Evolutionary conservation across 495 filamentous ascomycete genomes (phyloP), one percentile per base, ranked within the genome.

Genomic region (Podospora pseudopauciseta): DNA sequence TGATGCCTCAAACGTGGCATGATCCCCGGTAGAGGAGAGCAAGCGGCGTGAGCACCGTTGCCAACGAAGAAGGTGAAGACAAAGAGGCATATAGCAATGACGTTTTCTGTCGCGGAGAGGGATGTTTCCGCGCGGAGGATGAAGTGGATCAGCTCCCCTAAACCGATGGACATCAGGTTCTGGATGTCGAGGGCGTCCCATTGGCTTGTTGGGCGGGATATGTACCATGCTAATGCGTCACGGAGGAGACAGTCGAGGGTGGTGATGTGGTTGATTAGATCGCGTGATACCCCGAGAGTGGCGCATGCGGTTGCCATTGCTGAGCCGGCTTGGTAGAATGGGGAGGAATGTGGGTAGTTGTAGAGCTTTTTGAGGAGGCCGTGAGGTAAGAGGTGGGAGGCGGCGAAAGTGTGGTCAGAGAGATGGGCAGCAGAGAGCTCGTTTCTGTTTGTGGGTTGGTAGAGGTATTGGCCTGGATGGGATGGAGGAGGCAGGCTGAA

Each of bases 111-210:
- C 7, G 67, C 54, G 5, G 70, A 65, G 13, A 72, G 27, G 16
- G 9, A 0, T 0, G 49, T 27, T 60, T 72, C 70, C 56, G 65
- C 32, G 26, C 64, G 64, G 16, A 69, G 63, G 30, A 60, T 64
- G 67, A 67, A 72, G 2, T 65, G 64, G 9, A 67, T 62, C 15
- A 72, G 54, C 60, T 72, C 67, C 9, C 70, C 70, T n/a, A 72
- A 28, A 4, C 57, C 60, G 19, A 67, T 60, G 27, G 64, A 60
- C 19, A 72, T 61, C 0, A 72, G 34, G 32, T 72, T 72, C 26
- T 72, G 70, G 53, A 72, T 61, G 56, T 72, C 67, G 7, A 68
- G 56, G 6, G 64, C 64, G 39, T 72, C 67, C 67, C 63, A 68
- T 3, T 34, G 28, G n/a, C 58, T 57, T 4, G 4, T 39, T 1